Evolutionary conservation across 768 basidiomycete species (phyloP).

Genomic region (Psilocybe tampanensis): DNA sequence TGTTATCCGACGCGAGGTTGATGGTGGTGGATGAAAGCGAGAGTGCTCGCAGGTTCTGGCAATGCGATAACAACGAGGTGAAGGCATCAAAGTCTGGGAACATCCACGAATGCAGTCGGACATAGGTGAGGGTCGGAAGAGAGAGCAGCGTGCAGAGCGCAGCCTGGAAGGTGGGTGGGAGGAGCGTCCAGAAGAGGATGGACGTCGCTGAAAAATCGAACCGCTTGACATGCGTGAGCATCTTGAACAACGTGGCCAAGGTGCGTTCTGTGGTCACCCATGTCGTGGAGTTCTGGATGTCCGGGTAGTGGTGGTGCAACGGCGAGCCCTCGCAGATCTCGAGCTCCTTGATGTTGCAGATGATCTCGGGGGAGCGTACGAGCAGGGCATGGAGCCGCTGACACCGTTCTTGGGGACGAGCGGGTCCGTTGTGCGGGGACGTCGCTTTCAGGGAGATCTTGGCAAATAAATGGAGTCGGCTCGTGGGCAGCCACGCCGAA

Average conservation of each 20-base stretch:
- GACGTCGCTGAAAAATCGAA: slow-evolving; percentile 40
- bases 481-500: slow-evolving; percentile 40
- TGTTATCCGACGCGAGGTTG: no score
- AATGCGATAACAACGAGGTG: slow-evolving; percentile 33
- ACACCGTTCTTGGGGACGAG: slow-evolving; percentile 34
- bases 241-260: slow-evolving; percentile 36
- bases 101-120: slow-evolving; percentile 42
- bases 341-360: slow-evolving; percentile 36
- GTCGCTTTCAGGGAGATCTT: slow-evolving; percentile 38
- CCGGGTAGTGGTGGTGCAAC: slow-evolving; percentile 29
- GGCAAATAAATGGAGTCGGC: slow-evolving; percentile 42
- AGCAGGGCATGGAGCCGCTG: slow-evolving; percentile 37
- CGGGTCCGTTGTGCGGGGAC: slow-evolving; percentile 25
- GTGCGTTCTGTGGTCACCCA: slow-evolving; percentile 43
- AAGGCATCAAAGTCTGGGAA: slow-evolving; percentile 39
- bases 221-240: slow-evolving; percentile 37
- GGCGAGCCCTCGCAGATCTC: slow-evolving; percentile 43
- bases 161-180: slow-evolving; percentile 35
- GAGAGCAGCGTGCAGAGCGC: slow-evolving; percentile 39
- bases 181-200: slow-evolving; percentile 36
- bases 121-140: slow-evolving; percentile 34
- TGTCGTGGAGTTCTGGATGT: slow-evolving; percentile 30
- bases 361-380: slow-evolving; percentile 32
- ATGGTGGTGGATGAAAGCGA: slow-evolving; percentile 38
- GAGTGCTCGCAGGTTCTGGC: slow-evolving; percentile 36